Conservation (phyloP, 371 early-diverging fungal genomes). For the Lichtheimia ramosa region DNA sequence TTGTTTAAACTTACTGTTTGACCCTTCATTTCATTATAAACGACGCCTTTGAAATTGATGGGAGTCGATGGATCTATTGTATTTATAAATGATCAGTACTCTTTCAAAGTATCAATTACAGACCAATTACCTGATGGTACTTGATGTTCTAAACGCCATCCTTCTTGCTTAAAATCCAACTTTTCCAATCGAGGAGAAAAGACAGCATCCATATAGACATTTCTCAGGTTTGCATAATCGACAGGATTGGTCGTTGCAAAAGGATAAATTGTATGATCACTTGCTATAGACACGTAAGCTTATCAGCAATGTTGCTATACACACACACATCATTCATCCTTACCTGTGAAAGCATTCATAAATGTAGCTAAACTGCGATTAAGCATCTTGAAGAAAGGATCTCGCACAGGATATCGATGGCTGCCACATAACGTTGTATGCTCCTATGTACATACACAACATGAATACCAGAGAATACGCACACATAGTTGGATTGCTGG, state of each 20-base stretch:
- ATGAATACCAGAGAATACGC: background rate
- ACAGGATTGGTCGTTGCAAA: slow-evolving; percentile 88
- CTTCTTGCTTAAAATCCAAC: slow-evolving; percentile 90
- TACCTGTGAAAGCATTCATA: slow-evolving; percentile 96
- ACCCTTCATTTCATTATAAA: slow-evolving; percentile 98
- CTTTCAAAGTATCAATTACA: background rate
- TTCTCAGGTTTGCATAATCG: slow-evolving; percentile 86
- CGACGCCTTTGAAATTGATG: slow-evolving; percentile 87
- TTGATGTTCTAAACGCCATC: slow-evolving; percentile 92
- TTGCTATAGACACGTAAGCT: slow-evolving; percentile 41
- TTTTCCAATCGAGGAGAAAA: slow-evolving; percentile 79
- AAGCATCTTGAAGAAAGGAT: slow-evolving; percentile 98
- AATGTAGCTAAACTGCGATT: slow-evolving; percentile 94
- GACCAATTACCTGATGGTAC: slow-evolving; percentile 54
- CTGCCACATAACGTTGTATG: slow-evolving; percentile 94
- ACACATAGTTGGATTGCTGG: background rate
- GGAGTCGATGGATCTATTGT: slow-evolving; percentile 48
- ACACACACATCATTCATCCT: background rate
- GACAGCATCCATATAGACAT: slow-evolving; percentile 93
- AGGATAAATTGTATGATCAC: slow-evolving; percentile 91
- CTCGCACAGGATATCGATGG: slow-evolving; percentile 85
- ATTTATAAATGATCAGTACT: background rate
- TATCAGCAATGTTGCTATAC: background rate
- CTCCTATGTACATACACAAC: slow-evolving; percentile 52
- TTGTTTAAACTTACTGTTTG: slow-evolving; percentile 54